Conservation (phyloP, 2,329 filamentous ascomycete genomes). For the Monosporascus sp. region DNA sequence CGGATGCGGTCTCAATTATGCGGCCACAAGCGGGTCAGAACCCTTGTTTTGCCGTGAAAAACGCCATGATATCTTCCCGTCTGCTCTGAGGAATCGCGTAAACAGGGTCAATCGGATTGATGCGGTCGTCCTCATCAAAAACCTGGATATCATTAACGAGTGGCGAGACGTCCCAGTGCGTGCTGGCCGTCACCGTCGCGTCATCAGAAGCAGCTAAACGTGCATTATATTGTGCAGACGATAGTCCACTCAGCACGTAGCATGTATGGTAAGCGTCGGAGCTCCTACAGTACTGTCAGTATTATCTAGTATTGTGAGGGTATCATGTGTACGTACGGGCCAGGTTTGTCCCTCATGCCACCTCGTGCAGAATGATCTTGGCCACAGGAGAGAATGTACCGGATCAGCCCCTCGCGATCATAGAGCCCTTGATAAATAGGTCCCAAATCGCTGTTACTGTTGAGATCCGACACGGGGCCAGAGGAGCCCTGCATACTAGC, state of each 20-base stretch:
- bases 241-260: constrained; percentile 84
- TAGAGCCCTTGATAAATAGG: constrained; percentile 41
- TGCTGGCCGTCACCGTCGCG: constrained; percentile 38
- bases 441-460: constrained; percentile 13
- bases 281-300: constrained; percentile 40
- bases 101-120: constrained; percentile 72
- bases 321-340: constrained; percentile 57
- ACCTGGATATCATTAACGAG: constrained; percentile 53
- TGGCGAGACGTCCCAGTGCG: constrained; percentile 36
- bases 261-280: constrained; percentile 91
- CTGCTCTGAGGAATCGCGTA: constrained; percentile 74
- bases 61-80: constrained; percentile 58
- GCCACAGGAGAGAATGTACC: constrained; percentile 87
- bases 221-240: constrained; percentile 67
- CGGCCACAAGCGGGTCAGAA: constrained; percentile 41
- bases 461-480: constrained; percentile 11
- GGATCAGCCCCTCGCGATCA: constrained; percentile 76
- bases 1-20: constrained; percentile 26
- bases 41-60: constrained; percentile 56
- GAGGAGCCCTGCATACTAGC: constrained; percentile 60
- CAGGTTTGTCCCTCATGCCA: constrained; percentile 89
- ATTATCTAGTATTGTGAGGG: constrained; percentile 9
- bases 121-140: constrained; percentile 65
- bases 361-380: constrained; percentile 68
- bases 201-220: constrained; percentile 28